Evolutionary conservation across 1,284 basidiomycete genomes (phyloP), one percentile per base, ranked within the genome.

Genomic region (Ceratobasidium papillatum): DNA sequence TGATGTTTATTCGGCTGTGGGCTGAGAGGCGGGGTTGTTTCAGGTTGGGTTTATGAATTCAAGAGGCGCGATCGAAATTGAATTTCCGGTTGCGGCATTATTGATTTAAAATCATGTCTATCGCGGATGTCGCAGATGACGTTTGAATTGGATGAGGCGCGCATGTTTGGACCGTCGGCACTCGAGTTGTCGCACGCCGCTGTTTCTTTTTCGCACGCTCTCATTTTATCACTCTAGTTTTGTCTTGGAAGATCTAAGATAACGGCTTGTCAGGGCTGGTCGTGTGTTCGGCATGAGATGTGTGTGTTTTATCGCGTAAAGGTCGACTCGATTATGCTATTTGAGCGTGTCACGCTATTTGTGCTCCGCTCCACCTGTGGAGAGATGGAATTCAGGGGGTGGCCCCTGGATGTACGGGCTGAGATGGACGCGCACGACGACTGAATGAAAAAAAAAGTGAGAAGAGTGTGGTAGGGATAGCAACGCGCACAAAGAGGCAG

Each of bases 311-410:
- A 34, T 54, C n/a, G 54, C 54, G 54, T 58, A 58, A 58, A 58
- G 54, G 12, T 8, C 2, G 54, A 58, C 54, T 7, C 32, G 17
- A 2, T 34, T 32, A 36, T 34, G 17, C 4, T 4, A 34, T 34
- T 3, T 3, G 19, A 7, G 22, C 19, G 8, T 52, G 59, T 61
- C 59, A 61, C 17, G 19, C 9, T 36, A n/a, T n/a, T n/a, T n/a
- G n/a, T n/a, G 59, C 38, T 41, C 38, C 36, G 38, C 59, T 61
- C 59, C 59, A 61, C 59, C 3, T 14, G 61, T 43, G 61, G 61
- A 47, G 61, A 47, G 43, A 47, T 27, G 22, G 41, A 43, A 47
- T 45, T 63, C 61, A 63, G 61, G 61, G 59, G 61, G 45, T 47
- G 45, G 45, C 45, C 45, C 45, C 45, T 47, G 45, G 45, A 47